A percentile compares a stretch with the other conserved stretches of the same genome.
These are phyloP conservation scores for Sphagnurus paluster DNA, from an alignment of 1,284 basidiomycete species.

Conservation along the genomic window DNA sequence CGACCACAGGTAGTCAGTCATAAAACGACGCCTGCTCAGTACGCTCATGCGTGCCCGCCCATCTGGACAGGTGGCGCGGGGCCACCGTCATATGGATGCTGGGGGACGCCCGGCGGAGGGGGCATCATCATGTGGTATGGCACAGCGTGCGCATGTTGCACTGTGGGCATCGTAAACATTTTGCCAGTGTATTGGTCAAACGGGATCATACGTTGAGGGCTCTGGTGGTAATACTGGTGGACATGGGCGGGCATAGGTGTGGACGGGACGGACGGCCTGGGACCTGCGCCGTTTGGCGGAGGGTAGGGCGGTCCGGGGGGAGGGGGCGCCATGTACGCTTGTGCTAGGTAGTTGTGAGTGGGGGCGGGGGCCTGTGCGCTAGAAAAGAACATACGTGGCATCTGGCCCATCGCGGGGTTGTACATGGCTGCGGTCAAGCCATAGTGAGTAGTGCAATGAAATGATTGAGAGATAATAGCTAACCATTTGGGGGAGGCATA, in stretches of 20 bases:
- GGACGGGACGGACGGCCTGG: slow-evolving; percentile 81
- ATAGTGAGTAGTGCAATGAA: not conserved
- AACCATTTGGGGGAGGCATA: slow-evolving; percentile 77
- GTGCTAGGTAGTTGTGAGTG: slow-evolving; percentile 41
- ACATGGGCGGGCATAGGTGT: slow-evolving; percentile 82
- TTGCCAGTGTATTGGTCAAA: slow-evolving; percentile 26
- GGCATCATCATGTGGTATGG: slow-evolving; percentile 89
- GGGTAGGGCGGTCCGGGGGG: slow-evolving; percentile 61
- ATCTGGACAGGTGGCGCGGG: slow-evolving; percentile 71
- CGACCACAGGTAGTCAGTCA: too few relatives aligned
- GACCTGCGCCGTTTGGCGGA: slow-evolving; percentile 70
- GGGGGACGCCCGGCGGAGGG: slow-evolving; percentile 64
- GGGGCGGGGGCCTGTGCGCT: too few relatives aligned
- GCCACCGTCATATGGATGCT: slow-evolving; percentile 70
- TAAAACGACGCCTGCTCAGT: too few relatives aligned
- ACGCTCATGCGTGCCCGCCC: slow-evolving; percentile 65
- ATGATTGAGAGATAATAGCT: slow-evolving; percentile 22
- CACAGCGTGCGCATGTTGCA: slow-evolving; percentile 81
- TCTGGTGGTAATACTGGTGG: slow-evolving; percentile 83
- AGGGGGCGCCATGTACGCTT: slow-evolving; percentile 69
- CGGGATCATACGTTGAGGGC: slow-evolving; percentile 69
- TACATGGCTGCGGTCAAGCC: slow-evolving; percentile 67
- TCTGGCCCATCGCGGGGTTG: slow-evolving; percentile 74
- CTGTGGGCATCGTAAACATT: slow-evolving; percentile 42
- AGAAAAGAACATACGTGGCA: slow-evolving; percentile 78